Percentiles rank a stretch among this genome's conserved stretches.
phyloP scores from a whole-genome alignment of 495 filamentous ascomycete genomes.

The Trichocladium antarcticum region DNA sequence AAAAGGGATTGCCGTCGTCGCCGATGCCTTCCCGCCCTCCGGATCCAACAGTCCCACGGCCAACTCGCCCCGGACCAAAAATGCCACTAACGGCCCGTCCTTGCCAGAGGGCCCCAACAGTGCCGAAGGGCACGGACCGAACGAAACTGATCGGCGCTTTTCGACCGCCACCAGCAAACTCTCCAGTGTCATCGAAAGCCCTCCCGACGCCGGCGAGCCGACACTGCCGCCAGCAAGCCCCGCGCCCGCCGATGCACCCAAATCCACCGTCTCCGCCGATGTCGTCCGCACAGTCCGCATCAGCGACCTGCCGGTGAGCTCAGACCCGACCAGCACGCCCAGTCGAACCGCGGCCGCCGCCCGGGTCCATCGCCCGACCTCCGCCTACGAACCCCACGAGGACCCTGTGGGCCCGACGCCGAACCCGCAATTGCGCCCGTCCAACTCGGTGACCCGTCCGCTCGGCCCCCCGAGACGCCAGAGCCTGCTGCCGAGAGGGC shows the following conservation, averaged over 20 bases:
- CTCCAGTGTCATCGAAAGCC: slow-evolving; percentile 11
- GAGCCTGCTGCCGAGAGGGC: slow-evolving; percentile 38
- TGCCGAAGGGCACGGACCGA: background rate
- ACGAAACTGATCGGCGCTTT: slow-evolving; percentile 14
- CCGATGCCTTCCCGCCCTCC: background rate
- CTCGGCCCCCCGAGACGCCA: slow-evolving; percentile 30
- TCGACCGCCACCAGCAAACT: slow-evolving; percentile 5
- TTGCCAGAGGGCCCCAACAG: background rate
- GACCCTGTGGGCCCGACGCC: slow-evolving; percentile 6
- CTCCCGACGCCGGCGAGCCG: background rate
- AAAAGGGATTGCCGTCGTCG: background rate
- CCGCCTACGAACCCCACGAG: background rate
- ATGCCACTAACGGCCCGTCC: slow-evolving; percentile 9
- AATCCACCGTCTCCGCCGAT: slow-evolving; percentile 5
- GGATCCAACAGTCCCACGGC: background rate
- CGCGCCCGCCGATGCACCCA: slow-evolving; percentile 1
- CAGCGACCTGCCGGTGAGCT: slow-evolving; percentile 16
- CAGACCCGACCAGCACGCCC: slow-evolving; percentile 4
- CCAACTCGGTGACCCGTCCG: slow-evolving; percentile 19
- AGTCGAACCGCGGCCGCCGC: background rate
- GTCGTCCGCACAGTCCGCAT: slow-evolving; percentile 9
- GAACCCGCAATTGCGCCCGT: slow-evolving; percentile 11
- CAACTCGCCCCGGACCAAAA: slow-evolving; percentile 5
- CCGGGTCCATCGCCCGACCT: background rate
- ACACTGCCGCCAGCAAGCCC: background rate